Percentiles rank a stretch among this genome's conserved stretches.
Conservation (phyloP, 805 yeast genomes). For the Candida insectorum region DNA sequence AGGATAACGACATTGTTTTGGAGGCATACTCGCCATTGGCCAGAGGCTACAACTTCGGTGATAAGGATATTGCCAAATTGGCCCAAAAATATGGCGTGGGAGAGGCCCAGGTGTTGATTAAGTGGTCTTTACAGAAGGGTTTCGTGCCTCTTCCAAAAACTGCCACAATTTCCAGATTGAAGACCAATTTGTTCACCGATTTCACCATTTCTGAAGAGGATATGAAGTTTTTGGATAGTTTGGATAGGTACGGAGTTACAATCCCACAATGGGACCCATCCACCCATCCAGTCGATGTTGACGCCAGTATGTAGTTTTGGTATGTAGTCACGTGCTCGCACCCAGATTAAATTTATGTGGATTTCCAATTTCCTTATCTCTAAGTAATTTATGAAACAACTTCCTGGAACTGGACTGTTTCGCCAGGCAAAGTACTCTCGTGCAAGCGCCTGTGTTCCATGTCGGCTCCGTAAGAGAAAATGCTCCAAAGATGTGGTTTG, state of each 20-base stretch:
- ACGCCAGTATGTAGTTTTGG: no score
- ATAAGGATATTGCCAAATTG: constrained; percentile 48
- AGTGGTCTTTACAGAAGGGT: constrained; percentile 82
- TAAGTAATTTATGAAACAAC: no score
- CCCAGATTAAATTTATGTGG: no score
- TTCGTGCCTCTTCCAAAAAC: constrained; percentile 76
- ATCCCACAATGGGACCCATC: constrained; percentile 7
- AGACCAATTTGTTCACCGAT: no score
- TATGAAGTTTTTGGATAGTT: constrained; percentile 1
- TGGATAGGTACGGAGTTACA: constrained; percentile 1
- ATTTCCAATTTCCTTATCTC: no score
- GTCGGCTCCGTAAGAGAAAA: no score
- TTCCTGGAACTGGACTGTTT: no score
- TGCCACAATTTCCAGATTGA: constrained; percentile 17
- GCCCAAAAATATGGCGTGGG: constrained; percentile 52
- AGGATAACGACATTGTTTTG: constrained; percentile 49
- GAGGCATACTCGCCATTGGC: constrained; percentile 85
- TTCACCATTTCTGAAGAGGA: constrained; percentile 7
- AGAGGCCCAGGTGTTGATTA: constrained; percentile 64
- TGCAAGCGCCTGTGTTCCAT: no score
- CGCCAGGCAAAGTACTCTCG: no score
- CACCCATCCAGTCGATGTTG: constrained; percentile 1
- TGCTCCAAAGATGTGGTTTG: no score
- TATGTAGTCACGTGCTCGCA: no score
- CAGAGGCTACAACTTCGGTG: constrained; percentile 65